Evolutionary conservation across 2,329 filamentous ascomycete genomes (phyloP).

Genomic region (Alternaria triticina): DNA sequence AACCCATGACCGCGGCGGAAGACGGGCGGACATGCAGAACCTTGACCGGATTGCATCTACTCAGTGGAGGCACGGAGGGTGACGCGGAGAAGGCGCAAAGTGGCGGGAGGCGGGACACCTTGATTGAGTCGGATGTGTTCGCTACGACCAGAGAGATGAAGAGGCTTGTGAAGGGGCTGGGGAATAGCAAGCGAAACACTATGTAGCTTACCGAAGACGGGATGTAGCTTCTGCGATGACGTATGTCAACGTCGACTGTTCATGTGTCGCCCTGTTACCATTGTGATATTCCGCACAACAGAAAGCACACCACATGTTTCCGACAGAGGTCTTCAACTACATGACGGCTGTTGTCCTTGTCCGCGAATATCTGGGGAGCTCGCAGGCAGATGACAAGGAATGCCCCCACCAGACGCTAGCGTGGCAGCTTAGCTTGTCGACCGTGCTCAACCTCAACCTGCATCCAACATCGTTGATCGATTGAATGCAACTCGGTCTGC

Average conservation of each 20-base stretch:
- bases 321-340: background rate
- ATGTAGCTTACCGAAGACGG: slow-evolving; percentile 3
- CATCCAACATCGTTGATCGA: slow-evolving; percentile 16
- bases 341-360: background rate
- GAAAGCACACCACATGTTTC: background rate
- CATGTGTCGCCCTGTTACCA: background rate
- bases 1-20: slow-evolving; percentile 21
- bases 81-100: slow-evolving; percentile 12
- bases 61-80: slow-evolving; percentile 3
- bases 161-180: background rate
- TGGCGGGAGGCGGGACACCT: slow-evolving; percentile 15
- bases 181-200: background rate
- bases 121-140: background rate
- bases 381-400: slow-evolving; percentile 18
- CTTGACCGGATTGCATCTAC: slow-evolving; percentile 19
- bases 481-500: slow-evolving; percentile 62
- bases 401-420: slow-evolving; percentile 19
- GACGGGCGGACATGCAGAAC: slow-evolving; percentile 16
- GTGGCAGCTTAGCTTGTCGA: slow-evolving; percentile 18
- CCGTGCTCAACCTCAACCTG: slow-evolving; percentile 25
- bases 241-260: slow-evolving; percentile 13
- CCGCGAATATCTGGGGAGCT: background rate
- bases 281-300: background rate
- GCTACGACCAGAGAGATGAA: background rate
- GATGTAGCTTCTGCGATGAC: slow-evolving; percentile 18